A percentile compares a stretch with the other conserved stretches of the same genome.
Evolutionary conservation across 2,329 filamentous ascomycete genomes (phyloP).

Genomic region (Calonectria leucothoes): DNA sequence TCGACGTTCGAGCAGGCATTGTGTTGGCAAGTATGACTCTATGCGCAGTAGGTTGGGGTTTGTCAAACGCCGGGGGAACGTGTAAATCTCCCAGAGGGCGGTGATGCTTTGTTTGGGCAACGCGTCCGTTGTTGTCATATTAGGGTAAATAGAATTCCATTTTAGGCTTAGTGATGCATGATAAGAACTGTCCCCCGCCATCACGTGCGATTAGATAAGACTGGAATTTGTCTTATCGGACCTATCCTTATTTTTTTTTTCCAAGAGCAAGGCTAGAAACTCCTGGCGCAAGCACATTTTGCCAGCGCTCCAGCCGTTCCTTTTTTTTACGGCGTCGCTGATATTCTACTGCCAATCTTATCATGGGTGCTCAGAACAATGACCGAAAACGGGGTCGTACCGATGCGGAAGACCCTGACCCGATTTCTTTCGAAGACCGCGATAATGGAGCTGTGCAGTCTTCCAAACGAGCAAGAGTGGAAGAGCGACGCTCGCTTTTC

Average conservation of each 20-base stretch:
- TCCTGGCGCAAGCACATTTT: constrained; percentile 24
- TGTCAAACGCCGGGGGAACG: constrained; percentile 4
- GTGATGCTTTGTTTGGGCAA: constrained; percentile 42
- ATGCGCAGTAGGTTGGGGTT: constrained; percentile 9
- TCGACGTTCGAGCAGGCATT: constrained; percentile 64
- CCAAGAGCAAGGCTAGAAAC: neutral
- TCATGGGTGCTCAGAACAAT: constrained; percentile 45
- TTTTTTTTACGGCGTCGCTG: constrained; percentile 5
- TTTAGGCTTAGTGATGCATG: constrained; percentile 40
- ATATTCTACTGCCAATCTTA: constrained; percentile 2
- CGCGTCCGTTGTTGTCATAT: constrained; percentile 38
- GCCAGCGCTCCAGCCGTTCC: constrained; percentile 17
- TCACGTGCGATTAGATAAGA: constrained; percentile 51
- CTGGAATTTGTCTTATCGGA: constrained; percentile 30
- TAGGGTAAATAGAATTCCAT: constrained; percentile 48
- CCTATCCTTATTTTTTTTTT: constrained; percentile 37
- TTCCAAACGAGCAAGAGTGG: constrained; percentile 68
- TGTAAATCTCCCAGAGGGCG: constrained; percentile 26
- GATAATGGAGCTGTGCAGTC: constrained; percentile 47
- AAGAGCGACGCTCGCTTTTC: constrained; percentile 82
- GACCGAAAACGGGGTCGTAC: constrained; percentile 51
- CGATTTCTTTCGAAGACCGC: constrained; percentile 45
- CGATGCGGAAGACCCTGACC: constrained; percentile 46
- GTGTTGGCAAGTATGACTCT: constrained; percentile 20
- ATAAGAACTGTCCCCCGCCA: constrained; percentile 31